phyloP scores from a whole-genome alignment of 106 monocot genomes.

The Apostasia shenzhenica region DNA sequence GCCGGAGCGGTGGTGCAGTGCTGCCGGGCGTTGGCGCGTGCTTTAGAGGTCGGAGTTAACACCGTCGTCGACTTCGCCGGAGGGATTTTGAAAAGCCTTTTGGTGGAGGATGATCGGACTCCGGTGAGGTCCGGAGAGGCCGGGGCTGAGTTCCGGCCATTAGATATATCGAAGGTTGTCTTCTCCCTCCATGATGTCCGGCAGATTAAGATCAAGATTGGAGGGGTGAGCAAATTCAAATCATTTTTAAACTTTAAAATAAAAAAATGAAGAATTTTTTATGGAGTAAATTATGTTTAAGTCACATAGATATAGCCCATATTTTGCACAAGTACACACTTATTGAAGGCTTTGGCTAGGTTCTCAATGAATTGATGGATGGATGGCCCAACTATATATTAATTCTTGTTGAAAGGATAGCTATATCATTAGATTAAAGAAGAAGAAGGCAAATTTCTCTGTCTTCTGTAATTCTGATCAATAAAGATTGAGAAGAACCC shows the following conservation, averaged over 20 bases:
- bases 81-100: constrained; percentile 54
- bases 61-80: constrained; percentile 42
- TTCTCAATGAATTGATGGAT: too few species aligned
- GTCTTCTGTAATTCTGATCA: too few species aligned
- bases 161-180: constrained; percentile 21
- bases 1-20: neutral
- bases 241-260: neutral
- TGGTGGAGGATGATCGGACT: constrained; percentile 37
- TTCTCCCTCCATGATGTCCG: constrained; percentile 45
- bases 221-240: constrained; percentile 42
- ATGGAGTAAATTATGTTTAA: too few species aligned
- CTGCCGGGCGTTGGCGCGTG: constrained; percentile 1
- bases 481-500: too few species aligned
- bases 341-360: too few species aligned
- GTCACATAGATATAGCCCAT: too few species aligned
- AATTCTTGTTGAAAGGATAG: too few species aligned
- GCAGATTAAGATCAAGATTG: constrained; percentile 37
- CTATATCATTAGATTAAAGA: too few species aligned
- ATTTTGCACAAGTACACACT: too few species aligned
- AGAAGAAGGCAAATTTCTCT: too few species aligned
- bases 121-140: constrained; percentile 39
- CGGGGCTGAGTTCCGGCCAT: constrained; percentile 45
- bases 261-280: neutral
- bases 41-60: constrained; percentile 19
- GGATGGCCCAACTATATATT: too few species aligned